Evolutionary conservation across 192 early-diverging fungal species (phyloP).

Genomic region (Gamsiella multidivaricata): DNA sequence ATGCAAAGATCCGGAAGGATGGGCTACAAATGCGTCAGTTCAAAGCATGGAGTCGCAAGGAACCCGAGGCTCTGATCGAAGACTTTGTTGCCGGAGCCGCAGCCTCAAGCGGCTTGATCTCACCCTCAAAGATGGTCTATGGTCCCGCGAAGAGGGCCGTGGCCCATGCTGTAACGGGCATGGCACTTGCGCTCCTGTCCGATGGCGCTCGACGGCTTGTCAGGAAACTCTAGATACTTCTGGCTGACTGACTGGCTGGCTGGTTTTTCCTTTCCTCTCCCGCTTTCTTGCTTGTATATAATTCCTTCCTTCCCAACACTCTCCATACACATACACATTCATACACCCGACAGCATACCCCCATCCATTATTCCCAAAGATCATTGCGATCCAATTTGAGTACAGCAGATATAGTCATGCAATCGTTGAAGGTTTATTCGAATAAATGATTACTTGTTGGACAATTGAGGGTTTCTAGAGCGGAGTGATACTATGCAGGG

Average conservation of each 20-base stretch:
- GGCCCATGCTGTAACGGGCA: constrained; percentile 29
- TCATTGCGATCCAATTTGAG: too few species aligned
- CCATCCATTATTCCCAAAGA: too few species aligned
- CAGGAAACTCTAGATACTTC: constrained; percentile 20
- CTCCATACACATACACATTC: too few species aligned
- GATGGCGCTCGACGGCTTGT: constrained; percentile 25
- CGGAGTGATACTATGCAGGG: too few species aligned
- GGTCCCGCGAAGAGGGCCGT: constrained; percentile 40
- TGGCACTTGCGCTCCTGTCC: constrained; percentile 35
- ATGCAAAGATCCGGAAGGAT: constrained; percentile 41
- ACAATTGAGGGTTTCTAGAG: too few species aligned
- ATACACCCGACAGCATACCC: too few species aligned
- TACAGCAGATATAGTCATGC: too few species aligned
- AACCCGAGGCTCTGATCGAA: constrained; percentile 14
- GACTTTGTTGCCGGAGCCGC: constrained; percentile 23
- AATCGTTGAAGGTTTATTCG: too few species aligned
- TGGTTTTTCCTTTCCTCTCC: neutral
- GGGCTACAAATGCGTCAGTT: constrained; percentile 24
- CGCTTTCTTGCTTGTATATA: too few species aligned
- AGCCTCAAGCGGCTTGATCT: constrained; percentile 8
- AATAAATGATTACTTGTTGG: too few species aligned
- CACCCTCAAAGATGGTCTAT: constrained; percentile 28
- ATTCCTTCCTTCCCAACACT: too few species aligned
- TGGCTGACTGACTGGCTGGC: too few species aligned
- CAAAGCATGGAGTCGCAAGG: constrained; percentile 11